phyloP scores from a whole-genome alignment of 2,329 filamentous ascomycete species.

The Colletotrichum sp. region DNA sequence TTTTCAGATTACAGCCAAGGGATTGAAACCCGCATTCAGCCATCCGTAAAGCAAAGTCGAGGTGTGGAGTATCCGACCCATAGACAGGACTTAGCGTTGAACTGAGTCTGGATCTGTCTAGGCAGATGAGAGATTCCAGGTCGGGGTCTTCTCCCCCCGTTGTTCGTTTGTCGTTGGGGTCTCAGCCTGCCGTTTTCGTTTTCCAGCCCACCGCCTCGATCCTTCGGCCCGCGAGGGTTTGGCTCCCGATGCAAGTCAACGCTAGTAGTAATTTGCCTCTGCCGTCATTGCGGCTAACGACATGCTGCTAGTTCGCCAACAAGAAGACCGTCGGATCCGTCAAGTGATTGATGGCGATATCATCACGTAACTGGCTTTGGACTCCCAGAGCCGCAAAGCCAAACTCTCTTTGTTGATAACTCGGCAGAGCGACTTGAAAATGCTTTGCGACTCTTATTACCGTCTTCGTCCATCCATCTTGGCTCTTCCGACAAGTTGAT shows the following conservation, averaged over 20 bases:
- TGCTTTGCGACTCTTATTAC: not conserved
- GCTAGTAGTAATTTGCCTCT: not conserved
- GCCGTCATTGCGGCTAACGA: not conserved
- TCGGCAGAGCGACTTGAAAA: not conserved
- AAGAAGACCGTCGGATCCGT: not conserved
- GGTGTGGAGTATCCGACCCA: not conserved
- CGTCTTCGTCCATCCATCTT: not conserved
- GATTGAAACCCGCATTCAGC: not conserved
- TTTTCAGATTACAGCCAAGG: not conserved
- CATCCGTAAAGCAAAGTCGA: not conserved
- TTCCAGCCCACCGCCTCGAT: not conserved
- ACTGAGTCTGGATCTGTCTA: not conserved
- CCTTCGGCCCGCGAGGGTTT: not conserved
- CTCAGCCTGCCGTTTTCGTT: not conserved
- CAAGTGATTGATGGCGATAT: not conserved
- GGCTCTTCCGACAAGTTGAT: not conserved
- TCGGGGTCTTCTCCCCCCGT: not conserved
- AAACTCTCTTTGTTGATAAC: not conserved
- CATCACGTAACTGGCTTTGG: not conserved
- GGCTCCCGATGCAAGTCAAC: not conserved
- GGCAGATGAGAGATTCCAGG: not conserved
- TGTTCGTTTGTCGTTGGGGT: not conserved
- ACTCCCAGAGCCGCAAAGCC: not conserved
- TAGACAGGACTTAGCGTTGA: not conserved
- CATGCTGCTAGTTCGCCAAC: not conserved